Percentiles rank a stretch among this genome's conserved stretches.
phyloP scores from a whole-genome alignment of 2,329 filamentous ascomycete genomes.

The Pseudocercospora fuligena region DNA sequence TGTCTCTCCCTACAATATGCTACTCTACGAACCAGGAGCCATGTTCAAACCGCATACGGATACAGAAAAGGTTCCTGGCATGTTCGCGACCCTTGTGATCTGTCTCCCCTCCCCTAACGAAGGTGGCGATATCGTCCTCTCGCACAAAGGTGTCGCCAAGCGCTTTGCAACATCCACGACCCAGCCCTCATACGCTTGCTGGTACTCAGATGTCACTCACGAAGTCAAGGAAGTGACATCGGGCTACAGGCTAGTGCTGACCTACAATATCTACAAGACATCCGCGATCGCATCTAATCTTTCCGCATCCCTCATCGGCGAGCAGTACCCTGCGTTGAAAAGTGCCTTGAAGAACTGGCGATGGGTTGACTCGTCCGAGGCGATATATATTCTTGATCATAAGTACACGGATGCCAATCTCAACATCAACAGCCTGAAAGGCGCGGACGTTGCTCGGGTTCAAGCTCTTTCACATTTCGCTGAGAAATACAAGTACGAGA shows the following conservation, averaged over 20 bases:
- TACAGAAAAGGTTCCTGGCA: conserved; percentile 28
- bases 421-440: conserved; percentile 31
- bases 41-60: conserved; percentile 33
- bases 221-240: conserved; percentile 55
- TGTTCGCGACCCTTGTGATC: conserved; percentile 35
- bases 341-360: conserved; percentile 5
- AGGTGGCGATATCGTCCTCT: conserved; percentile 28
- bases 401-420: conserved; percentile 37
- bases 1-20: conserved; percentile 33
- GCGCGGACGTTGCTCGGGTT: conserved; percentile 23
- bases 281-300: conserved; percentile 42
- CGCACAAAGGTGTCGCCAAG: conserved; percentile 14
- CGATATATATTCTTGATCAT: conserved; percentile 37
- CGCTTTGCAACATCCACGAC: neutral
- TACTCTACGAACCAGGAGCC: conserved; percentile 32
- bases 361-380: neutral
- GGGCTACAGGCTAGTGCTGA: conserved; percentile 58
- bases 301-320: neutral
- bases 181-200: conserved; percentile 3
- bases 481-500: conserved; percentile 28
- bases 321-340: neutral
- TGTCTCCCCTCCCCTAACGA: conserved; percentile 29
- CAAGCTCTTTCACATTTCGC: conserved; percentile 16
- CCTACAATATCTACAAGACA: conserved; percentile 46
- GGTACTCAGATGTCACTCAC: conserved; percentile 61